Base-by-base conservation (phyloP, 257 asterid species). In the Agastache rugosa region DNA sequence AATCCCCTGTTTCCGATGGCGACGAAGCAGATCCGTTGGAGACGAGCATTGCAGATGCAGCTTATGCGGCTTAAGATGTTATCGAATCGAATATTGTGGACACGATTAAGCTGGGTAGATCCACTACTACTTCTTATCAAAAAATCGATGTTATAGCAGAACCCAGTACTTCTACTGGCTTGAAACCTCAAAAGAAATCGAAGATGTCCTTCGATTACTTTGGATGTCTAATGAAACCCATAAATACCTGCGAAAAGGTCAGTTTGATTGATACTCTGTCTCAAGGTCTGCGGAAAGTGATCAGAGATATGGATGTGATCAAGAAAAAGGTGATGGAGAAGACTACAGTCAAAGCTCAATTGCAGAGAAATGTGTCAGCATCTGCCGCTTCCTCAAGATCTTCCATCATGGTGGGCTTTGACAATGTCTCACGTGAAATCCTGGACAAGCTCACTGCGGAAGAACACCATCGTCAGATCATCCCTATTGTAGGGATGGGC, bases 391-490 rank as follows among this genome's bases (percentile, higher is more conserved):
- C 10, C 19, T 58, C 35, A 8, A 27, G 42, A 27, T 17, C 63
- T 17, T 69, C 74, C 50, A 58, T 11, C 35, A 56, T 71, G 42
- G 75, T 71, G 67, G 75, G 75, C 2, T 41, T 73, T 29, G 60
- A 45, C 2, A 61, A 59, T 11, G 61, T 27, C 9, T 3, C 1
- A 0, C n/a, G 11, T 44, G 23, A 72, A 15, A 15, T 70, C 42
- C 12, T 70, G 75, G 66, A 44, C 7, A 44, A 41, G 69, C 76
- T 72, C 11, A 58, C 39, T 41, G 2, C 3, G 14, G 45, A 3
- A 7, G 2, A 37, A 37, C 1, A 0, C 2, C 11, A 56, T 3
- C 67, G 53, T 56, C 75, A 9, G 11, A 16, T 56, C 58, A 56
- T 56, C 22, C 67, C 67, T 0, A 56, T 71, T 15, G 44, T 41